Percentiles rank a stretch among this genome's conserved stretches.
Evolutionary conservation across 2,329 filamentous ascomycete species (phyloP).

Genomic region (Aspergillus transmontanensis): DNA sequence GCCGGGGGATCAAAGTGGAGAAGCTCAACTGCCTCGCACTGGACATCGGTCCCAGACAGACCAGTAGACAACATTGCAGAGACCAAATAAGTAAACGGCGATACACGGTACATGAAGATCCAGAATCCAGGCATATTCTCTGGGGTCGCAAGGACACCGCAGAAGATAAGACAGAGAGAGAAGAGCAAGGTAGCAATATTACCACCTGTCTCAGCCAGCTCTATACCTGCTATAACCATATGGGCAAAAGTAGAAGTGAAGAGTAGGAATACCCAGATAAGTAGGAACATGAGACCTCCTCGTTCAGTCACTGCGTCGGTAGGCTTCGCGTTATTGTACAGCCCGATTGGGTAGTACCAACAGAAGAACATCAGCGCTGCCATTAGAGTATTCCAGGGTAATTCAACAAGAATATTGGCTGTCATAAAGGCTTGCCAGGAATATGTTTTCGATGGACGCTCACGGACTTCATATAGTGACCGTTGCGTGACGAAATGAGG

Average conservation of each 20-base stretch:
- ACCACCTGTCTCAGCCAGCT: constrained; percentile 67
- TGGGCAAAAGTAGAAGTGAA: constrained; percentile 72
- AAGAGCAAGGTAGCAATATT: constrained; percentile 64
- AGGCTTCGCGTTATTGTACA: constrained; percentile 44
- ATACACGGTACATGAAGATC: constrained; percentile 74
- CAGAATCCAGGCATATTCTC: constrained; percentile 67
- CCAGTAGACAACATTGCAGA: constrained; percentile 46
- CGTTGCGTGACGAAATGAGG: constrained; percentile 61
- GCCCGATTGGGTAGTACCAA: constrained; percentile 67
- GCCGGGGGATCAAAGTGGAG: constrained; percentile 51
- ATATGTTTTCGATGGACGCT: constrained; percentile 68
- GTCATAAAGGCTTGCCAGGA: constrained; percentile 73
- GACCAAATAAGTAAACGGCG: constrained; percentile 65
- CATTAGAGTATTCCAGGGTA: constrained; percentile 66
- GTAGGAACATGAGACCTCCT: constrained; percentile 66
- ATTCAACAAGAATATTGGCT: constrained; percentile 70
- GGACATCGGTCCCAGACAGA: constrained; percentile 28
- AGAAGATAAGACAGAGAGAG: constrained; percentile 62
- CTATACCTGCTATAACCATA: constrained; percentile 70
- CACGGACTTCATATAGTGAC: constrained; percentile 61
- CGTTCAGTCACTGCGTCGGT: constrained; percentile 50
- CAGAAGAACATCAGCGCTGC: constrained; percentile 65
- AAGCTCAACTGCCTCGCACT: constrained; percentile 33
- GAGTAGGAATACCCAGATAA: constrained; percentile 66
- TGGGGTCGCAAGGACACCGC: constrained; percentile 54